Percentiles rank a stretch among this genome's conserved stretches.
phyloP scores from a whole-genome alignment of 345 rosid species.

The Aethionema arabicum region DNA sequence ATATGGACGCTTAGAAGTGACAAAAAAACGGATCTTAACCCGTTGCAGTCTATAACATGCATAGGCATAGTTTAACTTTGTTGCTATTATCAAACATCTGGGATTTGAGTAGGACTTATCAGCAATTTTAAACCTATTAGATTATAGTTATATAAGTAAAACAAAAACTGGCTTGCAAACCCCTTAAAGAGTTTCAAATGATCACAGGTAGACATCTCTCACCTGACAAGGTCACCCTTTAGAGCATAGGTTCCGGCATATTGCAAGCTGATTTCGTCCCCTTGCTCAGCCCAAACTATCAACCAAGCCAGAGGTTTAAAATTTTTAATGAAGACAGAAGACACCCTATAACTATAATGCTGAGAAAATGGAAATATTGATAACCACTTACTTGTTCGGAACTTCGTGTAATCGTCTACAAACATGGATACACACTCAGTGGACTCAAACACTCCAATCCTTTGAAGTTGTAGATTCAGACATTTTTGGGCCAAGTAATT shows the following conservation, averaged over 20 bases:
- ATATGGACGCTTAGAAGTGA: no score
- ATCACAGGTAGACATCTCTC: slow-evolving; percentile 15
- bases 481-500: slow-evolving; percentile 78
- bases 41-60: no score
- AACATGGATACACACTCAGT: slow-evolving; percentile 64
- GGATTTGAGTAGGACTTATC: no score
- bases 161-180: no score
- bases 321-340: slow-evolving; percentile 13
- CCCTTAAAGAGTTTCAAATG: background rate
- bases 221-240: slow-evolving; percentile 97
- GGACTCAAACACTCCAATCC: slow-evolving; percentile 55
- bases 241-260: slow-evolving; percentile 93
- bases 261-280: slow-evolving; percentile 93
- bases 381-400: slow-evolving; percentile 63
- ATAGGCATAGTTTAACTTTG: no score
- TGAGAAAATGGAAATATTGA: slow-evolving; percentile 8
- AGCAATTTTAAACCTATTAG: background rate
- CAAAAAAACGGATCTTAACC: no score
- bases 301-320: slow-evolving; percentile 18
- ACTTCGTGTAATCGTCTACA: slow-evolving; percentile 59
- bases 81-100: no score
- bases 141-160: no score
- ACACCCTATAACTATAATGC: background rate
- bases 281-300: slow-evolving; percentile 98
- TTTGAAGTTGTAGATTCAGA: slow-evolving; percentile 64